A percentile compares a stretch with the other conserved stretches of the same genome.
Conservation (phyloP, 2,329 filamentous ascomycete species). For the Chlorencoelia australis region DNA sequence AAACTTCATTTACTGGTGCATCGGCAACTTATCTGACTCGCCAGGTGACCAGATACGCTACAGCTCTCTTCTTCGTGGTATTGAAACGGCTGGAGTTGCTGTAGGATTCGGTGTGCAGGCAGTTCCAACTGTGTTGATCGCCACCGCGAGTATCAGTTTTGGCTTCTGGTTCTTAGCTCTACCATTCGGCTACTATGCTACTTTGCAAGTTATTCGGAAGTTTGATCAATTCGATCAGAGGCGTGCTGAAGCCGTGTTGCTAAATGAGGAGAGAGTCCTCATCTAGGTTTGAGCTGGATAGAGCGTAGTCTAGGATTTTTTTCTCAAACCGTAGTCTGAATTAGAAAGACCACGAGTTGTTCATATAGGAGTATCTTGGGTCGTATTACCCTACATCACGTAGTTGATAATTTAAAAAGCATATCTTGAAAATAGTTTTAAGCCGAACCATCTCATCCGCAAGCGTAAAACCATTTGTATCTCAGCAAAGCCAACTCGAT, state of each 20-base stretch:
- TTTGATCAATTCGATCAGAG: constrained; percentile 26
- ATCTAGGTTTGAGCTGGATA: too few relatives aligned
- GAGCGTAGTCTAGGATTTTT: too few relatives aligned
- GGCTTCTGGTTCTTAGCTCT: constrained; percentile 33
- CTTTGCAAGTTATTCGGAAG: constrained; percentile 32
- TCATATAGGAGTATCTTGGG: too few relatives aligned
- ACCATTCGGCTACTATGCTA: constrained; percentile 36
- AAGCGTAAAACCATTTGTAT: too few relatives aligned
- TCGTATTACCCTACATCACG: too few relatives aligned
- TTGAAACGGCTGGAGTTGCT: constrained; percentile 34
- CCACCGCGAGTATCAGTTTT: constrained; percentile 35
- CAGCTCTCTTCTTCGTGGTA: constrained; percentile 33
- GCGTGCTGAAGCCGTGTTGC: not conserved
- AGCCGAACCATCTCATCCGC: too few relatives aligned
- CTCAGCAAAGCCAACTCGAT: too few relatives aligned
- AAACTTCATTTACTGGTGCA: constrained; percentile 39
- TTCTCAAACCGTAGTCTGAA: too few relatives aligned
- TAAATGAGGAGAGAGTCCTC: too few relatives aligned
- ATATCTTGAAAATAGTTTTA: too few relatives aligned
- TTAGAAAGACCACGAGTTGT: too few relatives aligned
- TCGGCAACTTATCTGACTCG: constrained; percentile 35
- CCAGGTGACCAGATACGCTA: constrained; percentile 36
- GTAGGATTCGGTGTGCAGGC: constrained; percentile 36
- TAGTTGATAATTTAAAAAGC: too few relatives aligned
- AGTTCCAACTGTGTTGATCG: constrained; percentile 33